Evolutionary conservation across 257 asterid genomes (phyloP).

Genomic region (Penstemon newberryi): DNA sequence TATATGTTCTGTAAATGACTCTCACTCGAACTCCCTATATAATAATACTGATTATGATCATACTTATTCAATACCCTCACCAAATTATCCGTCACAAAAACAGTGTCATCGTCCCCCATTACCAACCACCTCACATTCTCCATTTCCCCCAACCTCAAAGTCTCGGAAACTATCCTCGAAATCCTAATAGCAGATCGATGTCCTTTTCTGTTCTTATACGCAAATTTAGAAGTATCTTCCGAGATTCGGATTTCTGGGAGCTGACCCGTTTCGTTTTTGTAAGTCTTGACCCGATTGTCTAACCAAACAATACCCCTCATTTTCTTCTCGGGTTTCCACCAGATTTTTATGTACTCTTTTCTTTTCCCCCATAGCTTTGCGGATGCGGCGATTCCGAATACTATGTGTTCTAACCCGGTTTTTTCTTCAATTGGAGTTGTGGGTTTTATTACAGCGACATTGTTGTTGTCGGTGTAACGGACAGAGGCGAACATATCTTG

Average conservation of each 20-base stretch:
- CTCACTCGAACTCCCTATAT: slow-evolving; percentile 65
- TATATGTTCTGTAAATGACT: slow-evolving; percentile 69
- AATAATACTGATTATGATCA: slow-evolving; percentile 61
- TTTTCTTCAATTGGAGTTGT: neutral
- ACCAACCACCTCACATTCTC: slow-evolving; percentile 67
- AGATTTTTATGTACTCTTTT: slow-evolving; percentile 62
- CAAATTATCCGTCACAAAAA: slow-evolving; percentile 60
- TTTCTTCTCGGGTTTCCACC: slow-evolving; percentile 53
- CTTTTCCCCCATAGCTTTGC: slow-evolving; percentile 56
- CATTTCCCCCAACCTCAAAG: slow-evolving; percentile 43
- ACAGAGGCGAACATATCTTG: slow-evolving; percentile 34
- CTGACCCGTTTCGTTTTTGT: slow-evolving; percentile 29
- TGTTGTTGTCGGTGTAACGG: neutral
- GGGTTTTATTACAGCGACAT: neutral
- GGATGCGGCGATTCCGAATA: slow-evolving; percentile 65
- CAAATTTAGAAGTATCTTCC: slow-evolving; percentile 47
- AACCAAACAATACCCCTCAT: slow-evolving; percentile 70
- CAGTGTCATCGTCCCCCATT: slow-evolving; percentile 78
- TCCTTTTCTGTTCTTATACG: slow-evolving; percentile 56
- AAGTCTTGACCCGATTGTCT: slow-evolving; percentile 37
- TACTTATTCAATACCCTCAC: slow-evolving; percentile 53
- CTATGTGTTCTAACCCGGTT: slow-evolving; percentile 47
- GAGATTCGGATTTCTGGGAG: slow-evolving; percentile 56
- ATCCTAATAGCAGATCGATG: slow-evolving; percentile 64
- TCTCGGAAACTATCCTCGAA: slow-evolving; percentile 64